Evolutionary conservation across 73 alveolate species (phyloP), one percentile per base, ranked within the genome.

Genomic region (Paramecium pentaurelia): DNA sequence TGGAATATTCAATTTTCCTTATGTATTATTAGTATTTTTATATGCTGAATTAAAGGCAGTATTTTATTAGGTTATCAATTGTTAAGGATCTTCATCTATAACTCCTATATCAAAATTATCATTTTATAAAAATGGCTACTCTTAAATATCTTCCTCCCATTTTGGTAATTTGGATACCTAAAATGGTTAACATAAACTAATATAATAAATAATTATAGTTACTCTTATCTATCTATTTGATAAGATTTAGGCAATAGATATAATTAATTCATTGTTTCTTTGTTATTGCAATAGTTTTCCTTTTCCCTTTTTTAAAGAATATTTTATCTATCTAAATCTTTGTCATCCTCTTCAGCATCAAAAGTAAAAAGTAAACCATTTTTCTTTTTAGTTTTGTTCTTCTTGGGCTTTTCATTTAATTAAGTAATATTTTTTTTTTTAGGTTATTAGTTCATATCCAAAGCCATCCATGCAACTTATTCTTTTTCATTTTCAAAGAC

Each of bases 391-490:
- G 47, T 68, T 32, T 68, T 68, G 22, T 54, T 54, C 36, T 68
- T 68, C 30, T 68, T 68, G 0, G 25, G 11, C 30, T 68, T 68
- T 27, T 32, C 51, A 34, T 68, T 68, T 68, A 34, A 11, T 28
- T 32, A 68, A 14, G 20, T 28, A 8, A 32, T 25, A 14, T 20
- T 27, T 68, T 68, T 68, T 27, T 54, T 54, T 18, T 68, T 68
- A 11, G 84, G 51, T 12, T 32, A 32, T 28, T 68, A 28, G 28
- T 68, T 68, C 51, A 68, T 68, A 68, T 68, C 84, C 28, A 68
- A 68, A 32, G 40, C 47, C 84, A 68, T 68, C 84, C 84, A 68
- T 14, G 84, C 84, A 32, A 68, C 40, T 68, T 68, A 68, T 68
- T 68, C 84, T 6, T 34, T 68, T 11, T 68, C 84, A 68, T 68